A percentile compares a stretch with the other conserved stretches of the same genome.
These are phyloP conservation scores for Elasticomyces elasticus DNA, from an alignment of 495 filamentous ascomycete genomes.

Conservation along the genomic window DNA sequence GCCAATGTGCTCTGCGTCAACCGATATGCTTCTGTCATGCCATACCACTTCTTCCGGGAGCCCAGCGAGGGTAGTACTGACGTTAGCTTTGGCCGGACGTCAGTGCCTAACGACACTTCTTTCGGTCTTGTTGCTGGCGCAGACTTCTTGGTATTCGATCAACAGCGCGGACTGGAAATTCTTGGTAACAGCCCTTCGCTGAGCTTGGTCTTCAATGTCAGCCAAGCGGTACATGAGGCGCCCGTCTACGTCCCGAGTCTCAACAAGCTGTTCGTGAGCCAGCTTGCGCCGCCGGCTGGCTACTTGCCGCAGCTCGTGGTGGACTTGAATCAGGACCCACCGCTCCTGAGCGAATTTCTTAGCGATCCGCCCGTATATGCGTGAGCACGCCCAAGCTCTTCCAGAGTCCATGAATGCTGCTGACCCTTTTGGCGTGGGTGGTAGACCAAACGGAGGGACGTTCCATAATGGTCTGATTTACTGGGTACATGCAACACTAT, in stretches of 20 bases:
- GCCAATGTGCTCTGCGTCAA: slow-evolving; percentile 25
- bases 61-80: slow-evolving; percentile 12
- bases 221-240: slow-evolving; percentile 33
- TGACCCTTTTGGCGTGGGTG: not conserved
- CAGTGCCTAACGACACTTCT: slow-evolving; percentile 27
- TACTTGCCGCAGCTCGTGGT: slow-evolving; percentile 15
- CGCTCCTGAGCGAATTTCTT: slow-evolving; percentile 29
- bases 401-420: not conserved
- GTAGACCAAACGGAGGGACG: slow-evolving; percentile 16
- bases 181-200: slow-evolving; percentile 30
- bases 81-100: slow-evolving; percentile 22
- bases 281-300: slow-evolving; percentile 5
- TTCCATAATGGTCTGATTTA: slow-evolving; percentile 22
- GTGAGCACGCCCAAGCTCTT: not conserved
- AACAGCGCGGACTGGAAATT: slow-evolving; percentile 29
- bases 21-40: slow-evolving; percentile 22
- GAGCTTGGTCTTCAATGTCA: slow-evolving; percentile 28
- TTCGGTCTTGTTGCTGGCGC: slow-evolving; percentile 24
- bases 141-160: slow-evolving; percentile 34
- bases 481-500: no score
- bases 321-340: slow-evolving; percentile 32
- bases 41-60: slow-evolving; percentile 29
- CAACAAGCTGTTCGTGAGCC: slow-evolving; percentile 30
- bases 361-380: slow-evolving; percentile 33
- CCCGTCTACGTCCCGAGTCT: slow-evolving; percentile 34